Evolutionary conservation across 1,284 basidiomycete species (phyloP).

Genomic region (Limonomyces culmigenus): DNA sequence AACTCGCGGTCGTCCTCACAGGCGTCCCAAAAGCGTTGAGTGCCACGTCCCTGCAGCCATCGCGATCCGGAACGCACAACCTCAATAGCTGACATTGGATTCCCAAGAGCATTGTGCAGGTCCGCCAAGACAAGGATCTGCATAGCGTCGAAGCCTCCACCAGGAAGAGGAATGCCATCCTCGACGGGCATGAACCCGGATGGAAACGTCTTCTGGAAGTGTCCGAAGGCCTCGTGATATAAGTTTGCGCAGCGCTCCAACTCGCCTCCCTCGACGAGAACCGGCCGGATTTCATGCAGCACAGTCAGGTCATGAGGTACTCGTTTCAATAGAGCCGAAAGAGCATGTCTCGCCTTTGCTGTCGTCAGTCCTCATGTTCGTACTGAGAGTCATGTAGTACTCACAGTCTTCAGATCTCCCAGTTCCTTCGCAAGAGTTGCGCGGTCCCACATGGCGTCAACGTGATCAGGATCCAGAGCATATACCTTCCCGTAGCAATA

Average conservation of each 20-base stretch:
- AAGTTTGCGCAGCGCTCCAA: constrained; percentile 44
- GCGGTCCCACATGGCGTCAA: constrained; percentile 83
- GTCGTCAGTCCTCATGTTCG: not conserved
- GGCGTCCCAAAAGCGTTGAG: constrained; percentile 67
- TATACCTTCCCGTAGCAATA: constrained; percentile 86
- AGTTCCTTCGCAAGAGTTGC: constrained; percentile 70
- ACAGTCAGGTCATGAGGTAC: constrained; percentile 73
- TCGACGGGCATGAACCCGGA: constrained; percentile 13
- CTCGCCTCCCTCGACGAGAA: constrained; percentile 60
- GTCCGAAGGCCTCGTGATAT: constrained; percentile 43
- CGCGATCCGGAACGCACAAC: constrained; percentile 65
- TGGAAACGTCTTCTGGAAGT: constrained; percentile 23
- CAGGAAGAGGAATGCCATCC: constrained; percentile 16
- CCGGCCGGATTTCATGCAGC: constrained; percentile 62
- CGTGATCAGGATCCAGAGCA: constrained; percentile 64
- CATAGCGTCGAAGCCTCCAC: constrained; percentile 38
- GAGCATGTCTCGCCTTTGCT: constrained; percentile 56
- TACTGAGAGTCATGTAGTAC: not conserved
- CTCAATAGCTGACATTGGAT: constrained; percentile 53
- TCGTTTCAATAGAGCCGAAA: constrained; percentile 59
- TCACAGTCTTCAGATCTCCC: constrained; percentile 50
- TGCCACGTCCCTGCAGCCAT: constrained; percentile 78
- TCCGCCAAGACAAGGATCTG: constrained; percentile 72
- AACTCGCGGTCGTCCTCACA: constrained; percentile 76
- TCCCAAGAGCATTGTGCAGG: constrained; percentile 50